Evolutionary conservation across 1,284 basidiomycete genomes (phyloP).

Genomic region (Rhodotorula sp.): DNA sequence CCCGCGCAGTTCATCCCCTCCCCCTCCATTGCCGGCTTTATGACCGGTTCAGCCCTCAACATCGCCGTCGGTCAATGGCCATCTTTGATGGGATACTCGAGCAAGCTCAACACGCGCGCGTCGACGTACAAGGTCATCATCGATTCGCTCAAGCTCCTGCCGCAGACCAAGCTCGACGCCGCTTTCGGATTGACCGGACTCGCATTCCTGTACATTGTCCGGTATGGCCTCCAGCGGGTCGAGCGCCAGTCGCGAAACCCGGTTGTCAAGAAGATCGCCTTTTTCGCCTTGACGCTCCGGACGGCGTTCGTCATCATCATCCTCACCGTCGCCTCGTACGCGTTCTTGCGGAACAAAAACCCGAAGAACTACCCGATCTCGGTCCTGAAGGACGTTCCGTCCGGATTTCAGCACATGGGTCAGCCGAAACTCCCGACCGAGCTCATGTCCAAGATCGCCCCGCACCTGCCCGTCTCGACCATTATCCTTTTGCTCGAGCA

Average conservation of each 20-base stretch:
- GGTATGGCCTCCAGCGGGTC: slow-evolving; percentile 60
- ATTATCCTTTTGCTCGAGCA: slow-evolving; percentile 87
- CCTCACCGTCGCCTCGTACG: slow-evolving; percentile 81
- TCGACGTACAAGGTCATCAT: slow-evolving; percentile 84
- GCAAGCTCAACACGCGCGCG: slow-evolving; percentile 67
- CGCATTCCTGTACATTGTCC: slow-evolving; percentile 71
- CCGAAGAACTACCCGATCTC: slow-evolving; percentile 76
- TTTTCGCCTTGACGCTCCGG: slow-evolving; percentile 80
- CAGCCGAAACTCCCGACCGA: slow-evolving; percentile 64
- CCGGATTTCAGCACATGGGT: slow-evolving; percentile 49
- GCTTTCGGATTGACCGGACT: slow-evolving; percentile 85
- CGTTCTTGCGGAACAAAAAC: slow-evolving; percentile 64
- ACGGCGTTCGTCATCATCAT: slow-evolving; percentile 82
- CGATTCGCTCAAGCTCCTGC: slow-evolving; percentile 82
- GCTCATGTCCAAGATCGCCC: slow-evolving; percentile 65
- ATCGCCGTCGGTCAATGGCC: slow-evolving; percentile 64
- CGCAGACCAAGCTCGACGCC: slow-evolving; percentile 71
- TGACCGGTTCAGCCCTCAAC: slow-evolving; percentile 58
- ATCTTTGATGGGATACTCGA: slow-evolving; percentile 78
- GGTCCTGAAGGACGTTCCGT: slow-evolving; percentile 77
- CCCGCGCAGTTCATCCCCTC: slow-evolving; percentile 49
- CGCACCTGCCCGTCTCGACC: slow-evolving; percentile 84
- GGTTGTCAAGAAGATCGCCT: slow-evolving; percentile 63
- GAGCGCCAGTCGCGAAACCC: slow-evolving; percentile 30
- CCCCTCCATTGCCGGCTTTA: slow-evolving; percentile 87